Base-by-base conservation (phyloP, 352 stramenopile genomes). In the Phytophthora idaei region DNA sequence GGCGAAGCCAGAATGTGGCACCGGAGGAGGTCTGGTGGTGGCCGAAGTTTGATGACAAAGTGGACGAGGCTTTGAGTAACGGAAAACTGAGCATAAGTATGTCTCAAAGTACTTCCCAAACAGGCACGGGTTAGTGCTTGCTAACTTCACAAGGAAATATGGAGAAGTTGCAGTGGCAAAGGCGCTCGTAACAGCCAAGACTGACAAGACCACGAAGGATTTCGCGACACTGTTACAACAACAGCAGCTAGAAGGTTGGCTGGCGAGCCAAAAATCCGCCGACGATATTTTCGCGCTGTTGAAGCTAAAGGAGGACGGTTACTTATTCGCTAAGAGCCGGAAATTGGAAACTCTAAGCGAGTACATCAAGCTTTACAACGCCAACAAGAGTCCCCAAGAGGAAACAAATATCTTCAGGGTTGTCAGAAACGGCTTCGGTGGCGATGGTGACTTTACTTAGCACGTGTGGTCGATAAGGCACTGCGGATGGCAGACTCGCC, bases 211-310 rank as follows among this genome's bases (percentile, higher is more conserved):
- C 9, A 37, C 12, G 12, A 11, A 8, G 5, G 5, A 11, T 15
- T 1, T 47, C 14, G 50, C 21, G 5, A 47, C 0, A 10, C 17
- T 4, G 4, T 15, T 57, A 34, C 37, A 47, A 4, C 0, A 28
- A 6, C 36, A 25, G 14, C 50, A 57, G 3, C 10, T 57, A 14
- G 14, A 57, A 10, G 14, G 17, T 51, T 47, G 52, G 52, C 12
- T 47, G 15, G 25, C 11, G 0, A 49, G 41, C 1, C 4, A 37
- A 11, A 58, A 58, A 12, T 58, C 57, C 2, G 14, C 29, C 1
- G 29, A 58, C 9, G 48, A 58, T 46, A 48, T 58, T 17, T 37
- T 58, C 39, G 5, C 4, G 27, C 12, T 65, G 0, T 15, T 65
- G 8, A 52, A 58, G 3, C 11, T 67, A 4, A 17, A 48, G 9